phyloP scores from a whole-genome alignment of 805 yeast species.

The Clavispora asparagi region DNA sequence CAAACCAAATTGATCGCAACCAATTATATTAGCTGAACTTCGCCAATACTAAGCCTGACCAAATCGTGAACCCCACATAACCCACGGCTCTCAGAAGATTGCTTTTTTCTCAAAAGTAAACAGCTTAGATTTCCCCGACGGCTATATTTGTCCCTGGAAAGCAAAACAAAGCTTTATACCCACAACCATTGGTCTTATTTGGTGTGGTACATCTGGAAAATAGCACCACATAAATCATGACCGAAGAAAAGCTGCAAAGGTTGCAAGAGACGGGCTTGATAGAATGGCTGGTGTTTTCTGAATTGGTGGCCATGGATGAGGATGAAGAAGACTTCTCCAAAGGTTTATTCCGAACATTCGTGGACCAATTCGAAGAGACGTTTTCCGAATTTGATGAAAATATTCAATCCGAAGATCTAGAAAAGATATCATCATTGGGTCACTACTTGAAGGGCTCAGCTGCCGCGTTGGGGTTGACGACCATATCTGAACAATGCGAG shows the following conservation, averaged over 20 bases:
- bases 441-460: conserved; percentile 95
- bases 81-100: not conserved
- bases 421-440: conserved; percentile 67
- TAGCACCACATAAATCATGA: conserved; percentile 4
- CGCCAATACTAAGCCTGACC: not conserved
- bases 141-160: not conserved
- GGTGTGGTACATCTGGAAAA: not conserved
- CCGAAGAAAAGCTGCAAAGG: conserved; percentile 12
- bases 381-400: conserved; percentile 63
- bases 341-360: conserved; percentile 73
- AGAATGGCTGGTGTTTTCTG: conserved; percentile 85
- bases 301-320: conserved; percentile 91
- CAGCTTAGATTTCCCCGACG: not conserved
- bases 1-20: not conserved
- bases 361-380: conserved; percentile 83
- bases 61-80: not conserved
- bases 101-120: not conserved
- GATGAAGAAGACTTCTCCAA: conserved; percentile 89
- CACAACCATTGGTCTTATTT: not conserved
- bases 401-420: conserved; percentile 44
- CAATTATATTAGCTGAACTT: not conserved
- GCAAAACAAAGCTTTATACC: not conserved
- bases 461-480: conserved; percentile 82
- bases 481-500: conserved; percentile 85
- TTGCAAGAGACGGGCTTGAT: conserved; percentile 59